Evolutionary conservation across 1,284 basidiomycete genomes (phyloP), one percentile per base, ranked within the genome.

Genomic region (Agroathelia rolfsii): DNA sequence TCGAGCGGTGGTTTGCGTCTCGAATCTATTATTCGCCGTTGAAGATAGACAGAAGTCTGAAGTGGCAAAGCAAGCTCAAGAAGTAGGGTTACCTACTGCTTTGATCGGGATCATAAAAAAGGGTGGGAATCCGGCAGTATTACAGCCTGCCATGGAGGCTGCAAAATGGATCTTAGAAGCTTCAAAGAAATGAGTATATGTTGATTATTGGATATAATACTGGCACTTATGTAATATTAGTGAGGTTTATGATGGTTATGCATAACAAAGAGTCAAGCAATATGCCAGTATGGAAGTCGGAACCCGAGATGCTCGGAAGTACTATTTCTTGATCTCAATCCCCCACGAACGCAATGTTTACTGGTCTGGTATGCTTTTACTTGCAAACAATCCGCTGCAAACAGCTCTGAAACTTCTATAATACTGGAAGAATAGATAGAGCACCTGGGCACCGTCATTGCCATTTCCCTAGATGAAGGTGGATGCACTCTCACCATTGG

Each of bases 401-500:
- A 28, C 32, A 34, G 15, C 11, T n/a, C 21, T 28, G 10, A 22
- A 17, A 13, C 16, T 9, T 28, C 17, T 36, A 36, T 24, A 36
- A 8, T 20, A 18, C 12, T 19, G n/a, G n/a, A n/a, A 27, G 15
- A 28, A 15, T 45, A 83, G 81, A 79, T 87, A 34, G 87, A 93
- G 62, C 82, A 81, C 42, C 62, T 90, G 13, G 89, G 86, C 34
- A 76, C 67, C 1, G 75, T 93, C 30, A 62, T 66, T 12, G 59
- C 64, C 37, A 73, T 89, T 46, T 58, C 61, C 16, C 61, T 62
- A 16, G 80, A 85, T 47, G 58, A 58, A 6, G 76, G 76, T 14
- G 90, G 90, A 17, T 94, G 85, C 60, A 82, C 80, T 7, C 69
- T 97, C 33, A 82, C 76, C n/a, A 82, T 97, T 50, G 64, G 70